Conservation (phyloP, 495 filamentous ascomycete genomes). For the Penicillium waksmanii region DNA sequence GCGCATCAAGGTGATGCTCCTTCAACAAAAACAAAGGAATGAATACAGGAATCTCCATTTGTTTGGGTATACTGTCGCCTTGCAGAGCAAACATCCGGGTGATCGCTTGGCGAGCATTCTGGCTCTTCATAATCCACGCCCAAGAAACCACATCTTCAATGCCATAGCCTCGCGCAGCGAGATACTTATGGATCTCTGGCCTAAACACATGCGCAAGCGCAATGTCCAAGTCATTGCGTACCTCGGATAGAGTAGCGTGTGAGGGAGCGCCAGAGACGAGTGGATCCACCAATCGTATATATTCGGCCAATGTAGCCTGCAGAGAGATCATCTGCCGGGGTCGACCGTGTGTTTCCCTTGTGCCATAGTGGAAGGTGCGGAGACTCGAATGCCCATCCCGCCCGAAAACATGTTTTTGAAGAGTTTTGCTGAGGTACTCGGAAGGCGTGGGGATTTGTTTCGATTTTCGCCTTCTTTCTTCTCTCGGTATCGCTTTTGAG, state of each 20-base stretch:
- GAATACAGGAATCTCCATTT: slow-evolving; percentile 46
- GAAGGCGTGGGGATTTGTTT: slow-evolving; percentile 34
- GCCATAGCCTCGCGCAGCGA: slow-evolving; percentile 44
- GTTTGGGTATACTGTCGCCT: slow-evolving; percentile 20
- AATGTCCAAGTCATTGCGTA: slow-evolving; percentile 21
- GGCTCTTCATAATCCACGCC: slow-evolving; percentile 59
- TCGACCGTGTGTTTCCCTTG: slow-evolving; percentile 18
- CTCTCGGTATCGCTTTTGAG: neutral
- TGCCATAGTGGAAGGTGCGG: slow-evolving; percentile 5
- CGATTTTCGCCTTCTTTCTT: neutral
- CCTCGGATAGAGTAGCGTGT: slow-evolving; percentile 4
- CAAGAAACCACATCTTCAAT: slow-evolving; percentile 58
- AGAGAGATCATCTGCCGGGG: slow-evolving; percentile 24
- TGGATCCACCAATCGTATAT: slow-evolving; percentile 43
- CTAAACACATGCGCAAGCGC: slow-evolving; percentile 44
- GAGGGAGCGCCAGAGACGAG: slow-evolving; percentile 21
- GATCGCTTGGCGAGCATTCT: slow-evolving; percentile 42
- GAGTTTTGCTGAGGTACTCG: slow-evolving; percentile 15
- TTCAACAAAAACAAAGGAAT: slow-evolving; percentile 55
- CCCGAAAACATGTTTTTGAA: slow-evolving; percentile 5
- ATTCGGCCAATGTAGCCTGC: slow-evolving; percentile 44
- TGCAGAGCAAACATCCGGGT: slow-evolving; percentile 45
- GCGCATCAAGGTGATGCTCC: slow-evolving; percentile 40
- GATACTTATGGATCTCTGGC: slow-evolving; percentile 28
- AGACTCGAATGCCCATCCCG: neutral